Conservation (phyloP, 2,329 filamentous ascomycete species). For the Drechslerella dactyloides region DNA sequence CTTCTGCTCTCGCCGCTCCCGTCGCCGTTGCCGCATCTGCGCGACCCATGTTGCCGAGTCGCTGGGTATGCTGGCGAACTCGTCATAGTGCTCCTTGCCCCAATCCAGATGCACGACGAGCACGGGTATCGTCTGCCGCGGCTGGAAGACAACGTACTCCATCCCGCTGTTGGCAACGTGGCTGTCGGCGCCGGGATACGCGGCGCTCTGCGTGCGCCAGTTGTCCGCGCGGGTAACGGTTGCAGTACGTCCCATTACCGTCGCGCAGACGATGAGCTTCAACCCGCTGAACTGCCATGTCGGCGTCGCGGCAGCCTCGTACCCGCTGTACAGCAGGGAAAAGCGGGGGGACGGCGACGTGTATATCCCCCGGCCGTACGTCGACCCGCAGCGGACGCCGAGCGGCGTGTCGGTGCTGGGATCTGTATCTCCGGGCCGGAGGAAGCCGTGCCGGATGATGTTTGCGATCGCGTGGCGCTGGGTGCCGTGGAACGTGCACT, state of each 20-base stretch:
- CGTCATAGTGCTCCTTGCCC: conserved; percentile 56
- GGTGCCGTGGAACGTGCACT: conserved; percentile 60
- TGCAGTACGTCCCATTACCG: conserved; percentile 60
- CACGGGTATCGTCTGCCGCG: conserved; percentile 60
- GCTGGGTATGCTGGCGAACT: conserved; percentile 52
- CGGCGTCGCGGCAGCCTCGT: conserved; percentile 54
- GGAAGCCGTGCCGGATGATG: conserved; percentile 61
- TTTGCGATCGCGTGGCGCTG: conserved; percentile 57
- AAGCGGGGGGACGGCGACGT: conserved; percentile 60
- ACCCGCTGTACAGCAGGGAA: conserved; percentile 58
- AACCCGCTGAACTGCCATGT: conserved; percentile 57
- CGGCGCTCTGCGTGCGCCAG: conserved; percentile 54
- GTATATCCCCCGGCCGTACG: conserved; percentile 61
- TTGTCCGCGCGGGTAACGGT: conserved; percentile 54
- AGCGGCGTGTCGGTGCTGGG: conserved; percentile 55
- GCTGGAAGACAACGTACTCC: conserved; percentile 61
- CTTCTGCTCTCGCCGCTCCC: conserved; percentile 7
- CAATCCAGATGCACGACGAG: conserved; percentile 62
- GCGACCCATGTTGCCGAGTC: conserved; percentile 52
- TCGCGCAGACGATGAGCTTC: conserved; percentile 61
- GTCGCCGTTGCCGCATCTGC: conserved; percentile 16
- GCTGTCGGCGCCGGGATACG: conserved; percentile 57
- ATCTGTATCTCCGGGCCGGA: conserved; percentile 57
- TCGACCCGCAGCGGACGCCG: conserved; percentile 57
- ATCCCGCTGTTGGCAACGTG: conserved; percentile 58